phyloP scores from a whole-genome alignment of 208 protist genomes.

The Trypanosomatidae sp. region DNA sequence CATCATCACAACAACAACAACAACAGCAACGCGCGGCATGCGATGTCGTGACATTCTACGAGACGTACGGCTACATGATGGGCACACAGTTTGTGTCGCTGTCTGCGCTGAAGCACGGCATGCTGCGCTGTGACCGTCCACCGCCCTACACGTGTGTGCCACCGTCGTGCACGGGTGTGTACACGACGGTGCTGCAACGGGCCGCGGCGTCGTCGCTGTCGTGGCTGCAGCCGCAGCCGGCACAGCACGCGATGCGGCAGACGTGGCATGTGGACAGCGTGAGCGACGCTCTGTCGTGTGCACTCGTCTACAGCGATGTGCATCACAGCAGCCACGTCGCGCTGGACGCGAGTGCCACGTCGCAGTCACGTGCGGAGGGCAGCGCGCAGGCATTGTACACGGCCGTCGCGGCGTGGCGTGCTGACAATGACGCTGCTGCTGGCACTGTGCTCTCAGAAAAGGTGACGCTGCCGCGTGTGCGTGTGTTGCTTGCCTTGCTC shows the following conservation, averaged over 20 bases:
- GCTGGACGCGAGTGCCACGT: too few relatives aligned
- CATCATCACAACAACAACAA: slow-evolving; percentile 8
- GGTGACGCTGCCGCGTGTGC: too few relatives aligned
- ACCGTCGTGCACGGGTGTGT: not conserved
- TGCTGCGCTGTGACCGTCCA: slow-evolving; percentile 34
- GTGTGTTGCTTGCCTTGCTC: too few relatives aligned
- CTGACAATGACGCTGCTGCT: too few relatives aligned
- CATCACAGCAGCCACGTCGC: too few relatives aligned
- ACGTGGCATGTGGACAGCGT: not conserved
- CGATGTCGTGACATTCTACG: slow-evolving; percentile 17
- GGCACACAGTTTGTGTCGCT: slow-evolving; percentile 23
- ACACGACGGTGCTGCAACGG: not conserved
- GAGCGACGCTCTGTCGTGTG: not conserved
- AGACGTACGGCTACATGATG: slow-evolving; percentile 32
- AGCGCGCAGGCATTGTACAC: too few relatives aligned
- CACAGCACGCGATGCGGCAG: not conserved
- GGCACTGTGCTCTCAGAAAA: too few relatives aligned
- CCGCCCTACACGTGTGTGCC: slow-evolving; percentile 5
- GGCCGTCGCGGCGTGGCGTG: too few relatives aligned
- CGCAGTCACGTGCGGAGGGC: too few relatives aligned
- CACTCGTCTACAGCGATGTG: too few relatives aligned
- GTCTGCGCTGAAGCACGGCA: slow-evolving; percentile 54
- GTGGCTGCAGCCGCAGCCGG: too few relatives aligned
- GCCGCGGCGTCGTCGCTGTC: not conserved
- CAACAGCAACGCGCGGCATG: too few relatives aligned